Base-by-base conservation (phyloP, 192 early-diverging fungal genomes). In the Coemansia aciculifera region DNA sequence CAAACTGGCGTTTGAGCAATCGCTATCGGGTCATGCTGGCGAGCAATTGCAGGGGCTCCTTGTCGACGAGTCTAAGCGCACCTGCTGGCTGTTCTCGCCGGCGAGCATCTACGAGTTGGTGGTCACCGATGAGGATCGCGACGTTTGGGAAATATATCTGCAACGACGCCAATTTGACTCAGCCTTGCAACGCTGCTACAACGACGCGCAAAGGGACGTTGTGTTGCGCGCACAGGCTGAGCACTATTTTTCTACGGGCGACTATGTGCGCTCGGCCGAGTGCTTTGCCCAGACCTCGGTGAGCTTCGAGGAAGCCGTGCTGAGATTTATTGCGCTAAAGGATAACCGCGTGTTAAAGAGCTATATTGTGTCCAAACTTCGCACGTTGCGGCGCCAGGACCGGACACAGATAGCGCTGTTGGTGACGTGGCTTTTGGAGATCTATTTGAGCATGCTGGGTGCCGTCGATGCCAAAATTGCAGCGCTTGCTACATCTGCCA, bases 21-120 rank as follows among this genome's bases (percentile, higher is more conserved):
- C 77, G 19, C 90, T 97, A 65, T 66, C 70, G 37, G 83, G 76
- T 32, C 66, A 72, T 27, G 12, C 34, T 6, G 86, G 83, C 12
- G 92, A 95, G 63, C 68, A 69, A 9, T 84, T 93, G 7, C 74
- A 89, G 39, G 89, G 85, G 0, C 79, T 98, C 71, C 82, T 85
- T 0, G 87, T 91, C 3, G 98, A 98, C 69, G 82, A 78, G 36
- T 70, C 86, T 13, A 92, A 93, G 67, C 88, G 89, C 62, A 97
- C 96, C 1, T 95, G 89, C 64, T 99, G 98, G 98, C 82, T 98
- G 29, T 92, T 88, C 43, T 97, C 95, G 5, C 90, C 89, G n/a
- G 63, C 78, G 11, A 84, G 90, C 3, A 87, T 99, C 38, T 93
- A 90, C 68, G 96, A 99, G 81, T 77, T 99, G n/a, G 85, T 94